These are phyloP conservation scores for Wickerhamiella qilinensis DNA, from an alignment of 805 yeast genomes.

Conservation along the genomic window DNA sequence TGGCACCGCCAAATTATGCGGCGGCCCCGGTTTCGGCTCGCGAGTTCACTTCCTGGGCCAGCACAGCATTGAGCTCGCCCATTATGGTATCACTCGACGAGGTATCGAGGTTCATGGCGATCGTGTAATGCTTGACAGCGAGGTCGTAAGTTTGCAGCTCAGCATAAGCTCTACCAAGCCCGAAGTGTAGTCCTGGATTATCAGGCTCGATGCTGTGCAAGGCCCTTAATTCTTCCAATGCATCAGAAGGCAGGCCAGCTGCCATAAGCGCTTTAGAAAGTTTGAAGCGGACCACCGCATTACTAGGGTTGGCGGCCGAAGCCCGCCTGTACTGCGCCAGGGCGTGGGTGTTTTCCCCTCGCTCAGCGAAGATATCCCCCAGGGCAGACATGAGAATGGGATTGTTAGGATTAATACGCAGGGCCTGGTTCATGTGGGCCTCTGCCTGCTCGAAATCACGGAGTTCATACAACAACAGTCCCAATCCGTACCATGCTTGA, in stretches of 20 bases:
- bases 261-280: conserved; percentile 68
- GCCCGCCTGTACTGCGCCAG: conserved; percentile 72
- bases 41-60: too few relatives aligned
- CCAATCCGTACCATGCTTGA: conserved; percentile 90
- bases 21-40: too few relatives aligned
- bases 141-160: conserved; percentile 53
- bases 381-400: conserved; percentile 81
- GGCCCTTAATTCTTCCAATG: conserved; percentile 57
- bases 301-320: conserved; percentile 63
- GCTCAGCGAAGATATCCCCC: conserved; percentile 79
- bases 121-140: conserved; percentile 75
- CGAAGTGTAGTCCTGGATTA: conserved; percentile 83
- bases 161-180: conserved; percentile 75
- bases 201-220: conserved; percentile 73
- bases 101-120: conserved; percentile 83
- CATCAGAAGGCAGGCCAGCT: conserved; percentile 53
- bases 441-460: conserved; percentile 79
- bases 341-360: conserved; percentile 54
- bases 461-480: conserved; percentile 76
- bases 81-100: conserved; percentile 23
- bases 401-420: conserved; percentile 77
- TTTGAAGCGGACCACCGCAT: conserved; percentile 75
- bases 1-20: too few relatives aligned
- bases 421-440: conserved; percentile 73
- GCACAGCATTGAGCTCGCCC: conserved; percentile 1